These are phyloP conservation scores for Aspergillus bridgeri DNA, from an alignment of 495 filamentous ascomycete genomes.

Conservation along the genomic window DNA sequence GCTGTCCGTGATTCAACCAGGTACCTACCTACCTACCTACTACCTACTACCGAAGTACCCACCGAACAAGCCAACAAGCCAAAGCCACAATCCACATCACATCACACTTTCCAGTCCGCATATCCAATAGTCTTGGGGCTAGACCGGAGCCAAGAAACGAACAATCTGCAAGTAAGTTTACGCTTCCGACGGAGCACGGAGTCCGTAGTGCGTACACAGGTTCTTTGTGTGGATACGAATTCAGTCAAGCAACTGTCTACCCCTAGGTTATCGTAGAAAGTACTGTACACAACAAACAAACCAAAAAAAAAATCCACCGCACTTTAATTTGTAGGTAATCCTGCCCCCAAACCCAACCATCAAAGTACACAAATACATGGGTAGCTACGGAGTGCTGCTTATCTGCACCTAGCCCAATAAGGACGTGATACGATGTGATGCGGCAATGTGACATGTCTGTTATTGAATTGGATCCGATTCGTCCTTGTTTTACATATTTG, in stretches of 20 bases:
- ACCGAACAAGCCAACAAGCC: neutral
- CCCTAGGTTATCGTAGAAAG: too few species aligned
- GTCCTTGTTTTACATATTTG: neutral
- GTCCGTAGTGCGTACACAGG: too few species aligned
- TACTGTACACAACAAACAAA: too few species aligned
- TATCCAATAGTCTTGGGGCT: neutral
- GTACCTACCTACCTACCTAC: too few species aligned
- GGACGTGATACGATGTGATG: constrained; percentile 8
- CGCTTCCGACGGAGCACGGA: too few species aligned
- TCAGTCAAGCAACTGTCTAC: too few species aligned
- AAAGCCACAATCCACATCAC: neutral
- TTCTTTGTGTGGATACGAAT: too few species aligned
- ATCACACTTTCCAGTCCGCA: neutral
- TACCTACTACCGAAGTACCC: neutral
- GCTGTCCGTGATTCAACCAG: neutral
- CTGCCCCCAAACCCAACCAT: too few species aligned
- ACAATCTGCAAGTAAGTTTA: neutral
- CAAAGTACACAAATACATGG: too few species aligned
- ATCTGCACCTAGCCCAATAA: neutral
- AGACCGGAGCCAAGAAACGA: neutral
- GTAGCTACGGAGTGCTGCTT: too few species aligned
- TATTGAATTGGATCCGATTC: constrained; percentile 16
- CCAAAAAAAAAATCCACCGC: too few species aligned
- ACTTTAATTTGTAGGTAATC: too few species aligned
- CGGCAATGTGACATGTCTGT: constrained; percentile 20